Percentiles rank a stretch among this genome's conserved stretches.
Conservation (phyloP, 352 stramenopile genomes). For the Ophiocytium majus region DNA sequence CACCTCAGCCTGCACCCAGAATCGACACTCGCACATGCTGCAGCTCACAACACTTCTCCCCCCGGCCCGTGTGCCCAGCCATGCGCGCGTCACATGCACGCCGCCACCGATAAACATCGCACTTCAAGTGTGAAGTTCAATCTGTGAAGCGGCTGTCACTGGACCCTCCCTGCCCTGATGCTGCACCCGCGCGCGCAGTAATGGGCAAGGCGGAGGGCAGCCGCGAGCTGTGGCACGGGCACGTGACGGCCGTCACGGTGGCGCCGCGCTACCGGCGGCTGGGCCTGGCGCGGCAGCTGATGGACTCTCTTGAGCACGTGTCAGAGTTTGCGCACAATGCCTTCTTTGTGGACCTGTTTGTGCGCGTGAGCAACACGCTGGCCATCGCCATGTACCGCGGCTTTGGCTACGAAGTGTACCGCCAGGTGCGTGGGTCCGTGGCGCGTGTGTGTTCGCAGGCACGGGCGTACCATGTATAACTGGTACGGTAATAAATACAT, state of each 20-base stretch:
- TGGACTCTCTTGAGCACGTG: slow-evolving; percentile 61
- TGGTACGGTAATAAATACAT: too few species aligned
- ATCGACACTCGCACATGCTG: too few species aligned
- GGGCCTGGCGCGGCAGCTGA: slow-evolving; percentile 59
- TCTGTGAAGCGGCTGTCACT: neutral
- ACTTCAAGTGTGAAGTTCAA: too few species aligned
- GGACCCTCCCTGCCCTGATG: neutral
- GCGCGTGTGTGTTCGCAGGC: too few species aligned
- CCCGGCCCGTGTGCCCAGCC: too few species aligned
- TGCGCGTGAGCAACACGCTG: slow-evolving; percentile 87
- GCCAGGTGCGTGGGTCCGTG: slow-evolving; percentile 53
- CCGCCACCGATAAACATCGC: too few species aligned
- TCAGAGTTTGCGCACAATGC: slow-evolving; percentile 77
- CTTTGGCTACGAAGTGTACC: slow-evolving; percentile 85
- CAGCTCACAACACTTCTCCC: too few species aligned
- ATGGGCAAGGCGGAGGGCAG: slow-evolving; percentile 92
- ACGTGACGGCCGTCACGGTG: slow-evolving; percentile 96
- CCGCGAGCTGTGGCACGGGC: slow-evolving; percentile 90
- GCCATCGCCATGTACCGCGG: slow-evolving; percentile 87
- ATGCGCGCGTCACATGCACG: too few species aligned
- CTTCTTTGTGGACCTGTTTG: slow-evolving; percentile 99
- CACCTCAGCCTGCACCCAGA: too few species aligned
- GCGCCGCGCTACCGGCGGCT: slow-evolving; percentile 84
- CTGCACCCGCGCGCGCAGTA: slow-evolving; percentile 58
- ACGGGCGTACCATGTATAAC: too few species aligned